Evolutionary conservation across 192 early-diverging fungal genomes (phyloP).

Genomic region (Coemansia sp.): DNA sequence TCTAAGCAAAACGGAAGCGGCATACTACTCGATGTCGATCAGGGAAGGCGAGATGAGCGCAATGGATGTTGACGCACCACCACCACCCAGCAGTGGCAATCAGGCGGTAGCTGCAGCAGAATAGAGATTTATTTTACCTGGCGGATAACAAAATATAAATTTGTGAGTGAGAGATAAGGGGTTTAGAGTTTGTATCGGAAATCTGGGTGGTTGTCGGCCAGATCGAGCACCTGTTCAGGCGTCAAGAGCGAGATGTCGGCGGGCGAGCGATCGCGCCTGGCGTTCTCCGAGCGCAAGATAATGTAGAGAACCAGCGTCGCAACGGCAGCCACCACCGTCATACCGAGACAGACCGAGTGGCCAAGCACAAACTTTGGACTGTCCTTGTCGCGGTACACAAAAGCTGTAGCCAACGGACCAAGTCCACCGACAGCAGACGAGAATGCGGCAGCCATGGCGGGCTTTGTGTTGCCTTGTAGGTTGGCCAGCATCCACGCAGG

Average conservation of each 20-base stretch:
- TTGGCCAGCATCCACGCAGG: conserved; percentile 53
- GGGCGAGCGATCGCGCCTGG: conserved; percentile 17
- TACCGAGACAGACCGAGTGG: conserved; percentile 41
- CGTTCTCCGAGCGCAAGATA: conserved; percentile 28
- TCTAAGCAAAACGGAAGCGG: conserved; percentile 48
- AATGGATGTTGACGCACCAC: background rate
- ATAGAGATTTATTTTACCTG: background rate
- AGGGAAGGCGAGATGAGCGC: conserved; percentile 30
- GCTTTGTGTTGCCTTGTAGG: conserved; percentile 48
- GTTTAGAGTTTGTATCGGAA: conserved; percentile 42
- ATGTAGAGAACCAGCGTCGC: conserved; percentile 20
- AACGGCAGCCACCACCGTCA: conserved; percentile 24
- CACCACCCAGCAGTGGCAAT: background rate
- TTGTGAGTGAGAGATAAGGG: background rate
- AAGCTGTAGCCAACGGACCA: conserved; percentile 46
- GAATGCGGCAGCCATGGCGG: conserved; percentile 46
- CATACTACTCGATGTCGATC: conserved; percentile 49
- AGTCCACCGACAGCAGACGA: conserved; percentile 40
- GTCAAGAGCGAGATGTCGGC: conserved; percentile 22
- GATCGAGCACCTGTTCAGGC: conserved; percentile 25
- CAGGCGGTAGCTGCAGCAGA: background rate
- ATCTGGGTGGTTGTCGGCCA: conserved; percentile 49
- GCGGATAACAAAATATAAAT: background rate
- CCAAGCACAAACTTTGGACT: conserved; percentile 31
- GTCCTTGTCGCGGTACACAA: conserved; percentile 51